These are phyloP conservation scores for Wickerhamomyces hampshirensis DNA, from an alignment of 805 yeast genomes.

Conservation along the genomic window DNA sequence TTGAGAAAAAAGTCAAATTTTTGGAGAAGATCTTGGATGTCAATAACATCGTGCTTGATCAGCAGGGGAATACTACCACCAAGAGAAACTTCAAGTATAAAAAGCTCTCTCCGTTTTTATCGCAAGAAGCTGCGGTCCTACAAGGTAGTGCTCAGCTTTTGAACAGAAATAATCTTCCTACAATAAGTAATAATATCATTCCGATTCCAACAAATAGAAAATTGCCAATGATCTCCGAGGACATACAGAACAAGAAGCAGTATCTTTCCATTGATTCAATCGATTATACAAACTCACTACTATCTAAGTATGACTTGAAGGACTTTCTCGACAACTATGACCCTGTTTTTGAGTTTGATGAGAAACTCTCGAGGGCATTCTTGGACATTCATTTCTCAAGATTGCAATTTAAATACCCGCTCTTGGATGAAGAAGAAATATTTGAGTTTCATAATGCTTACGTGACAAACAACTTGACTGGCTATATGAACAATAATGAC, in stretches of 20 bases:
- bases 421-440: conserved; percentile 48
- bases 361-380: conserved; percentile 42
- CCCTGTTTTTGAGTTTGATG: conserved; percentile 50
- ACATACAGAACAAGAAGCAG: conserved; percentile 1
- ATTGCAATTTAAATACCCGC: conserved; percentile 52
- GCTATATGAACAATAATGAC: conserved; percentile 34
- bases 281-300: conserved; percentile 35
- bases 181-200: conserved; percentile 5
- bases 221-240: conserved; percentile 12
- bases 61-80: conserved; percentile 22
- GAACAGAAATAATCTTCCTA: neutral
- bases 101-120: conserved; percentile 32
- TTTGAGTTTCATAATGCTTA: conserved; percentile 46
- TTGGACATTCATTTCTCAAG: conserved; percentile 52
- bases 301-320: conserved; percentile 42
- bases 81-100: conserved; percentile 33
- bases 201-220: conserved; percentile 10
- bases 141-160: neutral
- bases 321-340: conserved; percentile 39
- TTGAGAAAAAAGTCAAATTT: conserved; percentile 50
- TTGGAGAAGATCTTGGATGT: conserved; percentile 44
- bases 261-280: conserved; percentile 28
- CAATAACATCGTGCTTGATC: conserved; percentile 21
- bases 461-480: conserved; percentile 29
- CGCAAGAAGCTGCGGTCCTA: conserved; percentile 5